Percentiles rank a stretch among this genome's conserved stretches.
Conservation (phyloP, 2,329 filamentous ascomycete genomes). For the Fusarium redolens region DNA sequence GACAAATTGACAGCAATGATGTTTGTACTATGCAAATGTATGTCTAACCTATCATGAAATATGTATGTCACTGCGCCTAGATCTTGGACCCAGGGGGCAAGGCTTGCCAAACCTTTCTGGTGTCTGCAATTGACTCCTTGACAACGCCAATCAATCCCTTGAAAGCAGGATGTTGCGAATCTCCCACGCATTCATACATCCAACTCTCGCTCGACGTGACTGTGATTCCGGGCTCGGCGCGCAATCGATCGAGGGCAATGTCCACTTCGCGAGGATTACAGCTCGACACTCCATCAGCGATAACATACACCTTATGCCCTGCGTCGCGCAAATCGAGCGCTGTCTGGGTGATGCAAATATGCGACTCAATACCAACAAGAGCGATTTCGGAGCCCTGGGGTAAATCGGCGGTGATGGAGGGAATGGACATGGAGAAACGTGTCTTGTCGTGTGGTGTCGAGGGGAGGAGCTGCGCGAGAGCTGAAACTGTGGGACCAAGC, state of each 20-base stretch:
- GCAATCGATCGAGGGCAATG: constrained; percentile 80
- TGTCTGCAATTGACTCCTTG: constrained; percentile 79
- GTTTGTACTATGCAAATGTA: constrained; percentile 2
- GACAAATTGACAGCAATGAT: constrained; percentile 1
- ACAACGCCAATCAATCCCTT: constrained; percentile 79
- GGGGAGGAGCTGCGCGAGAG: constrained; percentile 69
- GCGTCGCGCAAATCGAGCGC: constrained; percentile 80
- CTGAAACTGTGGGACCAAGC: constrained; percentile 82
- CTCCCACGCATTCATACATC: constrained; percentile 89
- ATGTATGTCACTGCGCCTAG: constrained; percentile 40
- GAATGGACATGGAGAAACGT: constrained; percentile 87
- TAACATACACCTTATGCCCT: constrained; percentile 85
- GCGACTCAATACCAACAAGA: constrained; percentile 90
- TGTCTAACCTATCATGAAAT: constrained; percentile 6
- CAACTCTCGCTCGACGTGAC: constrained; percentile 91
- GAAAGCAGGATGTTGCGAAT: constrained; percentile 80
- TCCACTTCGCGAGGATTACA: constrained; percentile 85
- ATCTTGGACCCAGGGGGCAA: constrained; percentile 70
- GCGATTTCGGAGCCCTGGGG: constrained; percentile 68
- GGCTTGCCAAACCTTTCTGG: constrained; percentile 73
- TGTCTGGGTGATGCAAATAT: constrained; percentile 96
- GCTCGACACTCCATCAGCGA: constrained; percentile 90
- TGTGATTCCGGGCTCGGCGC: constrained; percentile 75
- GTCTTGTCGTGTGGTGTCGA: constrained; percentile 82
- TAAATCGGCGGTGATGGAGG: constrained; percentile 64